These are phyloP conservation scores for Opeltia flavorubescens DNA, from an alignment of 495 filamentous ascomycete genomes.

Conservation along the genomic window DNA sequence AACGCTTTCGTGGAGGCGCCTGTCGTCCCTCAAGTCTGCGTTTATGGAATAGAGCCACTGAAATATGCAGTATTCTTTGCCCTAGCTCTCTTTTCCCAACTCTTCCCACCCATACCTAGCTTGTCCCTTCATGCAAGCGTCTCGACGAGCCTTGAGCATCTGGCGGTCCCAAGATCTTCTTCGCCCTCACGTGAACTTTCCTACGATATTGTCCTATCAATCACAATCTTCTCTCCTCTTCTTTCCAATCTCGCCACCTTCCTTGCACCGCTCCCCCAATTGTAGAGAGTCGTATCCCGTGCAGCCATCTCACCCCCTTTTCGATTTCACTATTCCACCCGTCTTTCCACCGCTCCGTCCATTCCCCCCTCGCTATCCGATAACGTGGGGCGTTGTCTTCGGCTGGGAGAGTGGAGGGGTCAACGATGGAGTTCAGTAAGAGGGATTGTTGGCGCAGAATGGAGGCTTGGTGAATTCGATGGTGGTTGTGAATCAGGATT, in stretches of 20 bases:
- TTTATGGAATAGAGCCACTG: too few species aligned
- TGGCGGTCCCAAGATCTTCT: too few species aligned
- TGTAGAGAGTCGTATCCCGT: conserved; percentile 48
- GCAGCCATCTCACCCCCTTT: conserved; percentile 48
- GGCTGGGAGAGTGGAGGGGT: conserved; percentile 31
- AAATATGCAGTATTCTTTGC: too few species aligned
- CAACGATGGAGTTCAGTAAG: conserved; percentile 40
- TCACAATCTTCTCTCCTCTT: conserved; percentile 10
- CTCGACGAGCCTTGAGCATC: too few species aligned
- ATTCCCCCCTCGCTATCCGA: conserved; percentile 25
- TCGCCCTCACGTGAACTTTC: too few species aligned
- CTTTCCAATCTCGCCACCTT: conserved; percentile 13
- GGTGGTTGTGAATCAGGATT: conserved; percentile 56
- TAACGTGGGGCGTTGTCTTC: conserved; percentile 15
- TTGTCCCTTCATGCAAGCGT: too few species aligned
- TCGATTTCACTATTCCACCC: conserved; percentile 68
- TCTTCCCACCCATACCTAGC: too few species aligned
- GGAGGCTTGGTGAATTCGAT: conserved; percentile 53
- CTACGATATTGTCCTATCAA: too few species aligned
- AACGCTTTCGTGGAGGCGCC: too few species aligned
- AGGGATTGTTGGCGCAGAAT: conserved; percentile 57
- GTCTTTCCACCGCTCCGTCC: conserved; percentile 58
- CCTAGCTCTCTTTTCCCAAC: too few species aligned
- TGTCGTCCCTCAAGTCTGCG: too few species aligned
- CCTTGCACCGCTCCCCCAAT: conserved; percentile 40